phyloP scores from a whole-genome alignment of 345 rosid species.

The Zanthoxylum bungeanum region DNA sequence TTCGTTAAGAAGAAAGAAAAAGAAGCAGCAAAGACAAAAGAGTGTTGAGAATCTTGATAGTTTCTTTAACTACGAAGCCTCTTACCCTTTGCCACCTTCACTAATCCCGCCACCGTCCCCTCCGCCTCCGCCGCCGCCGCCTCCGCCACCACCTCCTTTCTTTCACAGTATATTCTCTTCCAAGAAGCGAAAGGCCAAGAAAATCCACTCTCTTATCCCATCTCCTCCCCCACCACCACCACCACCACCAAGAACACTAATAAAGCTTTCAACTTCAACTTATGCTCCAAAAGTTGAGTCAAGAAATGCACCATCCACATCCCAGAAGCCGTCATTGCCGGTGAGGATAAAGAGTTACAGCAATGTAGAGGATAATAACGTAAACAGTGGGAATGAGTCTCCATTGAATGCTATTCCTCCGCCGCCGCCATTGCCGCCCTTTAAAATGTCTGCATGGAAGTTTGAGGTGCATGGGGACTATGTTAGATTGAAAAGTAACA shows the following conservation, averaged over 20 bases:
- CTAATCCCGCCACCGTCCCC: slow-evolving; percentile 34
- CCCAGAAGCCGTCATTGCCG: slow-evolving; percentile 31
- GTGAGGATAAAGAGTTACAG: slow-evolving; percentile 24
- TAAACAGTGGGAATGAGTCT: slow-evolving; percentile 42
- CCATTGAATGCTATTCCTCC: slow-evolving; percentile 58
- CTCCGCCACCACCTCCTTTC: slow-evolving; percentile 52
- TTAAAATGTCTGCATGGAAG: slow-evolving; percentile 59
- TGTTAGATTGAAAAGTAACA: slow-evolving; percentile 62
- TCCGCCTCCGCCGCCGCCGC: slow-evolving; percentile 48
- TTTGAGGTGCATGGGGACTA: slow-evolving; percentile 60
- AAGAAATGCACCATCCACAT: not conserved
- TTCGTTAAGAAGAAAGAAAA: slow-evolving; percentile 51
- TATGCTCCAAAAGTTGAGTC: slow-evolving; percentile 26
- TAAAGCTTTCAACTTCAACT: slow-evolving; percentile 15
- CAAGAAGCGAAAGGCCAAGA: slow-evolving; percentile 55
- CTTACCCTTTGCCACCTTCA: slow-evolving; percentile 10
- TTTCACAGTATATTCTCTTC: slow-evolving; percentile 59
- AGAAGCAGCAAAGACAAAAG: slow-evolving; percentile 76
- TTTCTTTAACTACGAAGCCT: slow-evolving; percentile 42
- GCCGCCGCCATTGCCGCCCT: slow-evolving; percentile 89
- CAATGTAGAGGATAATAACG: slow-evolving; percentile 29
- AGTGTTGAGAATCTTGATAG: slow-evolving; percentile 76
- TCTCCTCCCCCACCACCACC: slow-evolving; percentile 56
- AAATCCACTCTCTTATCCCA: slow-evolving; percentile 27
- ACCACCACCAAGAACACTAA: not conserved